These are phyloP conservation scores for Teratosphaeriaceae sp. DNA, from an alignment of 2,329 filamentous ascomycete species.

Conservation along the genomic window DNA sequence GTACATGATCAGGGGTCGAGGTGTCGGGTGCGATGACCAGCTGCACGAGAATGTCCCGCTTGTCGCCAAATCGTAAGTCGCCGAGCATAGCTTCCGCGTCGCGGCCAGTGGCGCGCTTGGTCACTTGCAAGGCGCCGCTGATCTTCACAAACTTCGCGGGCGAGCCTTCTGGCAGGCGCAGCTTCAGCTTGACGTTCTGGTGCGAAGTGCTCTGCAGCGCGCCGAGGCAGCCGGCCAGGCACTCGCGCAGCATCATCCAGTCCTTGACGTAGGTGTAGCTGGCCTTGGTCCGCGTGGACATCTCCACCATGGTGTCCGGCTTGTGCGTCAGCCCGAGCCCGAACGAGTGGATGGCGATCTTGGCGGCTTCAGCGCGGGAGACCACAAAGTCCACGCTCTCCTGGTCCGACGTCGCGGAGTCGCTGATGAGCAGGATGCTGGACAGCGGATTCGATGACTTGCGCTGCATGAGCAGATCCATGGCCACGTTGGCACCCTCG, in stretches of 20 bases:
- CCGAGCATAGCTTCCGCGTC: slow-evolving; percentile 91
- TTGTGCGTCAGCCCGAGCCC: slow-evolving; percentile 95
- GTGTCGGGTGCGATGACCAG: slow-evolving; percentile 87
- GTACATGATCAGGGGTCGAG: slow-evolving; percentile 71
- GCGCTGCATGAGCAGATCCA: slow-evolving; percentile 97
- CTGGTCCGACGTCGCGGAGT: slow-evolving; percentile 87
- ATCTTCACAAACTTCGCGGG: slow-evolving; percentile 99
- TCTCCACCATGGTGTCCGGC: slow-evolving; percentile 96
- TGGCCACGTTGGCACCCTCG: slow-evolving; percentile 93
- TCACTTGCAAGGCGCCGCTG: slow-evolving; percentile 90
- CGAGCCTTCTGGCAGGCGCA: slow-evolving; percentile 89
- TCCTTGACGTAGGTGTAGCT: slow-evolving; percentile 98
- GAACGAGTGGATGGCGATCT: slow-evolving; percentile 96
- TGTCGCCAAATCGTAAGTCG: slow-evolving; percentile 91
- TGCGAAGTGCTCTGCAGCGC: slow-evolving; percentile 92
- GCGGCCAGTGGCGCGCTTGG: slow-evolving; percentile 87
- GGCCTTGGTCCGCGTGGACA: slow-evolving; percentile 91
- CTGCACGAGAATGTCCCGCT: slow-evolving; percentile 88
- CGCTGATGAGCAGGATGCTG: slow-evolving; percentile 93
- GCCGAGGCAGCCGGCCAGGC: slow-evolving; percentile 85
- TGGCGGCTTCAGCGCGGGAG: slow-evolving; percentile 91
- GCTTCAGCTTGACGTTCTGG: slow-evolving; percentile 93
- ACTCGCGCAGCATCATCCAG: slow-evolving; percentile 99
- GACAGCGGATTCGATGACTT: slow-evolving; percentile 94
- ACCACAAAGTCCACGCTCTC: slow-evolving; percentile 98